phyloP scores from a whole-genome alignment of 108 stramenopile genomes.

The Cylindrotheca closterium region DNA sequence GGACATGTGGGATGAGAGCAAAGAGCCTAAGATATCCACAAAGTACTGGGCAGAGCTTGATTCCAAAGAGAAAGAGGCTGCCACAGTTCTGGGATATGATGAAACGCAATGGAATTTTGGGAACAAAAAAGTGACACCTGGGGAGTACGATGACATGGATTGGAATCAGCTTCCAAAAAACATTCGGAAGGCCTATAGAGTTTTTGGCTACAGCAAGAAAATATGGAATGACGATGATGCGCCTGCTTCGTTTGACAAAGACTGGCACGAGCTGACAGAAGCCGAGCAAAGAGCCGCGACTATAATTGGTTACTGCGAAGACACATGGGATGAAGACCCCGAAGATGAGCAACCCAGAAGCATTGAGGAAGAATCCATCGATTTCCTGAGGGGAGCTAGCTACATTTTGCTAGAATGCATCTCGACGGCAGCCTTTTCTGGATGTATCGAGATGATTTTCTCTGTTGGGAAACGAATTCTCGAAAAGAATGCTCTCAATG shows the following conservation, averaged over 20 bases:
- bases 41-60: conserved; percentile 43
- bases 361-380: neutral
- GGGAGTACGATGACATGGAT: conserved; percentile 17
- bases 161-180: conserved; percentile 47
- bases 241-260: conserved; percentile 8
- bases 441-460: neutral
- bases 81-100: conserved; percentile 14
- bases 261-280: conserved; percentile 39
- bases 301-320: conserved; percentile 40
- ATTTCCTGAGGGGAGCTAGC: neutral
- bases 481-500: neutral
- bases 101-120: conserved; percentile 16
- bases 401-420: neutral
- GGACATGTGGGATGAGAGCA: conserved; percentile 30
- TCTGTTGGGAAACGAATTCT: neutral
- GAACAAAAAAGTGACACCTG: conserved; percentile 3
- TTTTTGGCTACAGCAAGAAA: conserved; percentile 34
- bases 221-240: conserved; percentile 35
- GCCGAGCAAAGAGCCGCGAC: conserved; percentile 41
- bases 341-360: neutral
- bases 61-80: conserved; percentile 36
- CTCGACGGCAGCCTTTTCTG: neutral
- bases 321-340: no score
- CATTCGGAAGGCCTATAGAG: conserved; percentile 27
- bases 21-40: conserved; percentile 1